phyloP scores from a whole-genome alignment of 2,329 filamentous ascomycete species.

The Diaporthe destruens region DNA sequence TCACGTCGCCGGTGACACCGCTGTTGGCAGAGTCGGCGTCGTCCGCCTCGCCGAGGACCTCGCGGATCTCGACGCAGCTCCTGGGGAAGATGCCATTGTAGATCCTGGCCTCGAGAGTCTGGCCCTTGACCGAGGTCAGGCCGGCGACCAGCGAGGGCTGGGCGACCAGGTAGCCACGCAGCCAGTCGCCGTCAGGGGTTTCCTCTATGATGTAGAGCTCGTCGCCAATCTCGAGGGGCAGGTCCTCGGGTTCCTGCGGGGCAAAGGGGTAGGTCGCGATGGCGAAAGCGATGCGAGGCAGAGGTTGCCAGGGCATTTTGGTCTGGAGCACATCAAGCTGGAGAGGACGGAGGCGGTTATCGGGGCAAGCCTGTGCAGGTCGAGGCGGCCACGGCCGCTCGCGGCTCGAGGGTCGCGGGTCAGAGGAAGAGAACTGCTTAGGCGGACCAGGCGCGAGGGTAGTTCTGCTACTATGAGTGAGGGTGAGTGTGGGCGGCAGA shows the following conservation, averaged over 20 bases:
- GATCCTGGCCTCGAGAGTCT: slow-evolving; percentile 93
- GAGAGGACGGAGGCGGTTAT: slow-evolving; percentile 1
- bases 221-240: slow-evolving; percentile 97
- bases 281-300: slow-evolving; percentile 97
- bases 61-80: slow-evolving; percentile 93
- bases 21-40: slow-evolving; percentile 68
- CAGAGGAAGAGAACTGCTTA: slow-evolving; percentile 5
- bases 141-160: slow-evolving; percentile 93
- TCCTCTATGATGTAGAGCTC: slow-evolving; percentile 99
- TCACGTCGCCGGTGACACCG: slow-evolving; percentile 57
- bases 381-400: slow-evolving; percentile 28
- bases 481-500: not conserved
- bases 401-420: slow-evolving; percentile 16
- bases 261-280: slow-evolving; percentile 96
- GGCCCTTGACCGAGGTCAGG: slow-evolving; percentile 89
- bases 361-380: slow-evolving; percentile 21
- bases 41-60: slow-evolving; percentile 84
- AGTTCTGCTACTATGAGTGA: not conserved
- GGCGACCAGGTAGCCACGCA: slow-evolving; percentile 93
- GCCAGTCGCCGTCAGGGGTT: slow-evolving; percentile 91
- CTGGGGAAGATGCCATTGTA: slow-evolving; percentile 98
- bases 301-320: slow-evolving; percentile 94
- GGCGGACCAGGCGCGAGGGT: not conserved
- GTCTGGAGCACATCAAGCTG: slow-evolving; percentile 41
- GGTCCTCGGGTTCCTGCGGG: slow-evolving; percentile 86